Conservation (phyloP, 2,329 filamentous ascomycete species). For the Aspergillus ochraceoroseus region DNA sequence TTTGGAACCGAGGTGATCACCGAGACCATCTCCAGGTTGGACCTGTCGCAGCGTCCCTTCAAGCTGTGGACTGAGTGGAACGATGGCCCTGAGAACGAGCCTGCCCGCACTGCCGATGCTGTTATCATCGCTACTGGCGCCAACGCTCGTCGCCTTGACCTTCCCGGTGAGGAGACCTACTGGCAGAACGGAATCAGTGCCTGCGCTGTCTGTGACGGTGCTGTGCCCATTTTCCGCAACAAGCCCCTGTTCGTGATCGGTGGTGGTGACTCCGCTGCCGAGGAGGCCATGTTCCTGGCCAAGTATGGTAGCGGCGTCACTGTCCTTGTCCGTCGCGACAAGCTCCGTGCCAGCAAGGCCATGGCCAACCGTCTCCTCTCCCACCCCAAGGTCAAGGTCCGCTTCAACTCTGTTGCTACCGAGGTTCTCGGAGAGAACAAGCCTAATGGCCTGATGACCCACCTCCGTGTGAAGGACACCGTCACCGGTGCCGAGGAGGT, state of each 20-base stretch:
- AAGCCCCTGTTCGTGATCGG: slow-evolving; percentile 95
- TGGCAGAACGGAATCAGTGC: slow-evolving; percentile 97
- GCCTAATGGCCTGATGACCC: slow-evolving; percentile 72
- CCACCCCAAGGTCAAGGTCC: slow-evolving; percentile 86
- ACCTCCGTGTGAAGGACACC: slow-evolving; percentile 76
- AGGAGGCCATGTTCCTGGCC: slow-evolving; percentile 94
- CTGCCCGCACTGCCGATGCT: slow-evolving; percentile 77
- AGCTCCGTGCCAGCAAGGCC: slow-evolving; percentile 79
- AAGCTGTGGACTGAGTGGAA: slow-evolving; percentile 89
- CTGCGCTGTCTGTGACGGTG: slow-evolving; percentile 95
- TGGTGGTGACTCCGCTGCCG: slow-evolving; percentile 91
- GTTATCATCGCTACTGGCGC: slow-evolving; percentile 95
- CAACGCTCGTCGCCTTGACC: slow-evolving; percentile 74
- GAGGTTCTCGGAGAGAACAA: slow-evolving; percentile 82
- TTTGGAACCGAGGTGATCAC: slow-evolving; percentile 92
- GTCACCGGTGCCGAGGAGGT: slow-evolving; percentile 71
- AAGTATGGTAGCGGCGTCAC: slow-evolving; percentile 96
- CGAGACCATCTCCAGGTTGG: slow-evolving; percentile 85
- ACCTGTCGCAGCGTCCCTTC: slow-evolving; percentile 80
- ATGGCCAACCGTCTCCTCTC: slow-evolving; percentile 81
- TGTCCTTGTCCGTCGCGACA: slow-evolving; percentile 82
- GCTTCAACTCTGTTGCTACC: slow-evolving; percentile 73
- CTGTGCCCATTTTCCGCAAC: slow-evolving; percentile 93
- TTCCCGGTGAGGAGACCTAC: slow-evolving; percentile 87
- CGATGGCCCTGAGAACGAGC: slow-evolving; percentile 63